A percentile compares a stretch with the other conserved stretches of the same genome.
Conservation (phyloP, 1,284 basidiomycete genomes). For the Boletellus deceptivus region DNA sequence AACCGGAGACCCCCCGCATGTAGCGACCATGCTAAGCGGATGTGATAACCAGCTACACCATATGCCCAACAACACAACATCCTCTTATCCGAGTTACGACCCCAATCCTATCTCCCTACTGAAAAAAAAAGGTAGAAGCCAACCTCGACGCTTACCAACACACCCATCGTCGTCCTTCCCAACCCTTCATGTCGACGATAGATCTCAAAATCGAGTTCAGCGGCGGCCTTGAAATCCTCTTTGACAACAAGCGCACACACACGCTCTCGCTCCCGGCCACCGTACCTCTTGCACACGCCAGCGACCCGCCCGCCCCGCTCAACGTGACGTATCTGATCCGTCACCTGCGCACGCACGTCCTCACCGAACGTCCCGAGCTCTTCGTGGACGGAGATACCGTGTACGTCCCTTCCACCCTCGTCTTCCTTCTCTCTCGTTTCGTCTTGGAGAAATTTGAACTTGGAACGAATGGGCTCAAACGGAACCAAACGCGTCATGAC, state of each 20-base stretch:
- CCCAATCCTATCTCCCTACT: no score
- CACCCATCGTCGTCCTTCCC: not conserved
- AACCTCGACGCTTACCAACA: no score
- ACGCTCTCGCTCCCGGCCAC: constrained; percentile 52
- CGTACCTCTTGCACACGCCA: no score
- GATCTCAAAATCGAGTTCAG: constrained; percentile 65
- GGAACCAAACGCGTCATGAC: no score
- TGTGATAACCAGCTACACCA: constrained; percentile 43
- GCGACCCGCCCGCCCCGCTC: no score
- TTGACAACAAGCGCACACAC: constrained; percentile 68
- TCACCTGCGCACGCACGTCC: constrained; percentile 74
- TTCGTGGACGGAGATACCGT: constrained; percentile 88
- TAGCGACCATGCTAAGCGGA: constrained; percentile 14
- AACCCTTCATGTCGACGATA: constrained; percentile 14
- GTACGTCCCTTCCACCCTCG: constrained; percentile 41
- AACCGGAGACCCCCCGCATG: constrained; percentile 41
- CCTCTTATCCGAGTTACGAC: no score
- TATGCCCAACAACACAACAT: not conserved
- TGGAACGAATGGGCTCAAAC: no score
- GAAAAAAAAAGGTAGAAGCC: no score
- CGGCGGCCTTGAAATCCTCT: constrained; percentile 82
- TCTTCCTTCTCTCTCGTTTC: not conserved
- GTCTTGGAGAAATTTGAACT: no score
- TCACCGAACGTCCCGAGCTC: constrained; percentile 85
- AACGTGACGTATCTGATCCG: constrained; percentile 72